phyloP scores from a whole-genome alignment of 177 flowering plant genomes.

The Telopea speciosissima region DNA sequence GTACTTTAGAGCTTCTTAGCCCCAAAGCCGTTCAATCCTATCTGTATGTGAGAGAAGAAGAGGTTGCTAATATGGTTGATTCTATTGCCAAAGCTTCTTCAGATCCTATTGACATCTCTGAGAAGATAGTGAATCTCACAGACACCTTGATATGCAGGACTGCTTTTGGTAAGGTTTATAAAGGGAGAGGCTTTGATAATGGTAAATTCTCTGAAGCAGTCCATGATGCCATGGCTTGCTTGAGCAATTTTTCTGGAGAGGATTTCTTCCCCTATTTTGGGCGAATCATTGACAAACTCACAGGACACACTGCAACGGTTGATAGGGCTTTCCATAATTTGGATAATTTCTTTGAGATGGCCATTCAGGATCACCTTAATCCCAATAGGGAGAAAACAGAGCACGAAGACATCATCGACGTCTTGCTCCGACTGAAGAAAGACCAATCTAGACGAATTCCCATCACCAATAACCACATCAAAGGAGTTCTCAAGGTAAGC shows the following conservation, averaged over 20 bases:
- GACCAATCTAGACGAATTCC: neutral
- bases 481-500: slow-evolving; percentile 9
- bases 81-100: neutral
- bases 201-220: neutral
- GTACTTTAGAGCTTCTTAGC: neutral
- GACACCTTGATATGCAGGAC: neutral
- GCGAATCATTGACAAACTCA: slow-evolving; percentile 1
- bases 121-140: slow-evolving; percentile 4
- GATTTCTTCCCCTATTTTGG: slow-evolving; percentile 8
- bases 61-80: neutral
- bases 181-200: neutral
- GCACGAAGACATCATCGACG: slow-evolving; percentile 9
- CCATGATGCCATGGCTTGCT: neutral
- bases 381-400: neutral
- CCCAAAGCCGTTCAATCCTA: neutral
- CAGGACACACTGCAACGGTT: neutral
- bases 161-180: slow-evolving; percentile 7
- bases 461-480: slow-evolving; percentile 3
- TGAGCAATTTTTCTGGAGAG: neutral
- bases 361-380: slow-evolving; percentile 8
- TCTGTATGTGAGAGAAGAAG: neutral
- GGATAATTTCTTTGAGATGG: neutral
- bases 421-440: slow-evolving; percentile 1
- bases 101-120: neutral
- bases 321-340: neutral